phyloP scores from a whole-genome alignment of 345 rosid species.

The Citrus medica region DNA sequence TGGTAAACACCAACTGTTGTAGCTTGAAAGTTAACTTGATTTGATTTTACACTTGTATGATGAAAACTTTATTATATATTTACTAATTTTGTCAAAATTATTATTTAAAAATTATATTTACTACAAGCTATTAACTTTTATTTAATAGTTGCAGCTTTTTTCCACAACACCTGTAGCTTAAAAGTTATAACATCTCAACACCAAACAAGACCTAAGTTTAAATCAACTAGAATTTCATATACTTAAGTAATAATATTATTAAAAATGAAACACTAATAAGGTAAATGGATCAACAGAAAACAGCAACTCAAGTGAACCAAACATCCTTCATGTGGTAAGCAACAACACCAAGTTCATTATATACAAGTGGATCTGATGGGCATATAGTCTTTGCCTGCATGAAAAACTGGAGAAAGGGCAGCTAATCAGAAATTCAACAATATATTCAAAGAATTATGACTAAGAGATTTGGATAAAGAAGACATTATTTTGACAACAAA shows the following conservation, averaged over 20 bases:
- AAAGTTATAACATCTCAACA: accelerated
- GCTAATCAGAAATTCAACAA: slow-evolving; percentile 6
- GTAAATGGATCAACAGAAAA: background rate
- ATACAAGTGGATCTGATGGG: slow-evolving; percentile 91
- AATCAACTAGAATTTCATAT: background rate
- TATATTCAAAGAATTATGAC: background rate
- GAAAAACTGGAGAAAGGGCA: slow-evolving; percentile 56
- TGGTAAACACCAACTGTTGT: accelerated
- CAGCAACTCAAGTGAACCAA: background rate
- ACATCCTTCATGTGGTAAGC: slow-evolving; percentile 81
- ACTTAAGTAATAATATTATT: background rate
- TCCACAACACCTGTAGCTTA: no score
- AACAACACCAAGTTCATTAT: slow-evolving; percentile 97
- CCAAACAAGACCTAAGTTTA: background rate
- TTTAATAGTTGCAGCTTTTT: no score
- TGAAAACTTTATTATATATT: no score
- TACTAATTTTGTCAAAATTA: no score
- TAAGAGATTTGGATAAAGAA: background rate
- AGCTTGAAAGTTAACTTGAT: no score
- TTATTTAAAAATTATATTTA: no score
- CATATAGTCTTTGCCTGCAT: slow-evolving; percentile 93
- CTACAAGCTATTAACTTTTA: no score
- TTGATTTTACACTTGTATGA: no score
- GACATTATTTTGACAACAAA: background rate
- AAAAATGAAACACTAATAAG: background rate